These are phyloP conservation scores for Rhodotorula babjevae DNA, from an alignment of 768 basidiomycete genomes.

Conservation along the genomic window DNA sequence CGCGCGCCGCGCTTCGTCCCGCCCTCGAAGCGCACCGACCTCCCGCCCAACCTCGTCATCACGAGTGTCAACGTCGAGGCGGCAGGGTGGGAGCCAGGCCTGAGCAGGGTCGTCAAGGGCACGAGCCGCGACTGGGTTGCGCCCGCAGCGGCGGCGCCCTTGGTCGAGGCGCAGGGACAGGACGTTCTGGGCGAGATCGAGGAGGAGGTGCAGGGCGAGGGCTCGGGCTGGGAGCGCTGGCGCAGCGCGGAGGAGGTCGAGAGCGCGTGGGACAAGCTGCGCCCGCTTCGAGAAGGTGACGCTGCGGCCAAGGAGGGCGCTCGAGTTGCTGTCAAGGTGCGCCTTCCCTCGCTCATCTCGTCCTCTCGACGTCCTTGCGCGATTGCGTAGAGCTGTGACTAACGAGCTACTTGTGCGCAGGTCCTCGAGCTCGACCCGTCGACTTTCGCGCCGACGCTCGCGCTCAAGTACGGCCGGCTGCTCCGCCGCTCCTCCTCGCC, in stretches of 20 bases:
- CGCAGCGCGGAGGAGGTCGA: not conserved
- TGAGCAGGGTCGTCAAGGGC: conserved; percentile 8
- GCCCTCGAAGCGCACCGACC: conserved; percentile 27
- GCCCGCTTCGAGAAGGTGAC: not conserved
- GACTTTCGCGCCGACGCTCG: conserved; percentile 31
- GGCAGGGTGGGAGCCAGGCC: conserved; percentile 33
- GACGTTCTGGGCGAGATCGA: not conserved
- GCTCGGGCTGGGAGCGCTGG: conserved; percentile 1
- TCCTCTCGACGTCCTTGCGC: too few species aligned
- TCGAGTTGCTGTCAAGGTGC: conserved; percentile 33
- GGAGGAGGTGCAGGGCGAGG: not conserved
- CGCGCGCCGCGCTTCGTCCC: not conserved
- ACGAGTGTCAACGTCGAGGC: conserved; percentile 42
- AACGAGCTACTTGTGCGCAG: too few species aligned
- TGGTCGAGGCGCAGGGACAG: too few species aligned
- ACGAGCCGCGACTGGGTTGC: conserved; percentile 13
- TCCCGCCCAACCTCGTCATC: conserved; percentile 38
- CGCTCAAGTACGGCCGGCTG: conserved; percentile 37
- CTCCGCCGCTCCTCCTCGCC: not conserved
- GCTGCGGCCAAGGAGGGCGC: not conserved
- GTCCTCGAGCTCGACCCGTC: conserved; percentile 38
- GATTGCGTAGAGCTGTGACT: too few species aligned
- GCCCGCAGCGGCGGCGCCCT: not conserved
- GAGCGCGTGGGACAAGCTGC: conserved; percentile 3
- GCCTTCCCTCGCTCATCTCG: not conserved